These are phyloP conservation scores for Citrullus amarus DNA, from an alignment of 306 rosid species.

Conservation along the genomic window DNA sequence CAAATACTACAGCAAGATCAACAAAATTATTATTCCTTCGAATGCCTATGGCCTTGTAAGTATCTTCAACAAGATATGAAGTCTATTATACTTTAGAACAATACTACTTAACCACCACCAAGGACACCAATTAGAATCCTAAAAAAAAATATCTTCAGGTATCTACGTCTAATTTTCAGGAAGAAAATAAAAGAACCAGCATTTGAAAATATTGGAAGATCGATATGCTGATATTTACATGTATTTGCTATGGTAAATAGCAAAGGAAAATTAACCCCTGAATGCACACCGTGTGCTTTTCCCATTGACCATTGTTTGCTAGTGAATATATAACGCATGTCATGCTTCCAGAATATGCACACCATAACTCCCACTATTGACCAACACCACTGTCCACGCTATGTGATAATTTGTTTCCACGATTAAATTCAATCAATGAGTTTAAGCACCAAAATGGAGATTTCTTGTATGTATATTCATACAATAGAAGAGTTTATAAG, in stretches of 20 bases:
- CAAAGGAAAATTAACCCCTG: not conserved
- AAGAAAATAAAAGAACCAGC: not conserved
- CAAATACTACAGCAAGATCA: not conserved
- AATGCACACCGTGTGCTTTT: not conserved
- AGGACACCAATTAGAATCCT: not conserved
- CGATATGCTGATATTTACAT: not conserved
- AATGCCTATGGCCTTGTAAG: not conserved
- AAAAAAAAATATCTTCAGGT: not conserved
- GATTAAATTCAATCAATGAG: not conserved
- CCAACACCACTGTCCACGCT: not conserved
- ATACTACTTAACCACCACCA: not conserved
- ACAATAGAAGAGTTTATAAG: not conserved
- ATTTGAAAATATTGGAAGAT: not conserved
- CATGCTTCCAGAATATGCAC: not conserved
- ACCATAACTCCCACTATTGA: not conserved
- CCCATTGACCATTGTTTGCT: not conserved
- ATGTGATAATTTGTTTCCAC: not conserved
- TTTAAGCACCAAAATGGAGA: not conserved
- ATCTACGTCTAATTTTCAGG: not conserved
- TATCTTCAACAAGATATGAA: not conserved
- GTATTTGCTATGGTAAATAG: not conserved
- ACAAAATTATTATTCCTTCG: not conserved
- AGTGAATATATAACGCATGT: not conserved
- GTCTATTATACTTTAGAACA: not conserved
- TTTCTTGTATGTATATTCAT: not conserved